Conservation (phyloP, 202 grass and related monocot species). For the Bolboschoenoplectus hybrid region DNA sequence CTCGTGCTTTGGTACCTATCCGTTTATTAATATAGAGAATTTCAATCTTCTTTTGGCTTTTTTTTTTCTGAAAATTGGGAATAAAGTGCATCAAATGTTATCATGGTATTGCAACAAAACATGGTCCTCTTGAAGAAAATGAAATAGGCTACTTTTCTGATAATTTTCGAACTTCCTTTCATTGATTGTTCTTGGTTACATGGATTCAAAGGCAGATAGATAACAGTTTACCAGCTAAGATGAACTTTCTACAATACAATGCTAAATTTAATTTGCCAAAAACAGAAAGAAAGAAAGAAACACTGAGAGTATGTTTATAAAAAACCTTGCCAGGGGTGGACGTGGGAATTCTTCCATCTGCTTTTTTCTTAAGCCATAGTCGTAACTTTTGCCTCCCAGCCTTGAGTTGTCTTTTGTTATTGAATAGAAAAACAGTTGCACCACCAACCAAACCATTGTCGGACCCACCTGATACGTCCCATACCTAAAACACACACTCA, state of each 20-base stretch:
- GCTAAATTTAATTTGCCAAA: not conserved
- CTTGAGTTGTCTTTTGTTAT: constrained; percentile 90
- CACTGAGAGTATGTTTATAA: not conserved
- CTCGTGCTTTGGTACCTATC: constrained; percentile 76
- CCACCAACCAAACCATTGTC: constrained; percentile 57
- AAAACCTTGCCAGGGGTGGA: constrained; percentile 89
- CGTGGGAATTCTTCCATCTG: constrained; percentile 85
- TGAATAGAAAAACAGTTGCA: constrained; percentile 84
- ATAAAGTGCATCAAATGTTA: too few relatives aligned
- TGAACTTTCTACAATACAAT: not conserved
- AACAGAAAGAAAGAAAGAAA: constrained; percentile 11
- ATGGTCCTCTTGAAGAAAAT: too few relatives aligned
- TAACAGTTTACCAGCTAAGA: too few relatives aligned
- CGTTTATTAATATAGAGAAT: not conserved
- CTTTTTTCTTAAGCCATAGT: constrained; percentile 69
- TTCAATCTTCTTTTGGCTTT: too few relatives aligned
- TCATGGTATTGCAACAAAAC: too few relatives aligned
- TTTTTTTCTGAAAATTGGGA: too few relatives aligned
- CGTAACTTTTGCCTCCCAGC: constrained; percentile 77
- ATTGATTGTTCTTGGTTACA: too few relatives aligned
- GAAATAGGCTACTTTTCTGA: too few relatives aligned
- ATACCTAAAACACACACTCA: constrained; percentile 49
- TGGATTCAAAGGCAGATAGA: too few relatives aligned
- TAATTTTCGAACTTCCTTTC: too few relatives aligned
- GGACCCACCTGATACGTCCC: constrained; percentile 71